Percentiles rank a stretch among this genome's conserved stretches.
phyloP scores from a whole-genome alignment of 164 flowering plant genomes.

The Houttuynia cordata region DNA sequence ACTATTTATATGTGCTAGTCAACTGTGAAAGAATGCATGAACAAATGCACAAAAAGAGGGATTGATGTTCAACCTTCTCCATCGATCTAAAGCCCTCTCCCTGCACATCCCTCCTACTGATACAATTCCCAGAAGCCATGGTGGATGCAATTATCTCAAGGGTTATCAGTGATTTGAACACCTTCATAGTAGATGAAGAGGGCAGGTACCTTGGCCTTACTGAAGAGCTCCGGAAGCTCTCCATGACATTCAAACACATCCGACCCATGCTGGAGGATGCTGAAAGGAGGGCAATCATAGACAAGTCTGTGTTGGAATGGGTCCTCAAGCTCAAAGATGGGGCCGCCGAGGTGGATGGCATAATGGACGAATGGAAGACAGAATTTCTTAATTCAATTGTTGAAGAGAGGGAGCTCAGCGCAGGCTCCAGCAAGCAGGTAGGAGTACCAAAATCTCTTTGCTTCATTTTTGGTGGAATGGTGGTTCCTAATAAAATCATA shows the following conservation, averaged over 20 bases:
- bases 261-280: slow-evolving; percentile 3
- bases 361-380: neutral
- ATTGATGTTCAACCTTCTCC: neutral
- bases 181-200: neutral
- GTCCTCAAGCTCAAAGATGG: neutral
- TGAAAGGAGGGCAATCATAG: neutral
- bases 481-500: neutral
- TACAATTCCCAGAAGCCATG: neutral
- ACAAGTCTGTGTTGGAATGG: neutral
- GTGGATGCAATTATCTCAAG: neutral
- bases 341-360: neutral
- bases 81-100: neutral
- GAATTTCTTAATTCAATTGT: neutral
- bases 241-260: neutral
- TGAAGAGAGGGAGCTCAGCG: neutral
- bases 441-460: neutral
- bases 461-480: neutral
- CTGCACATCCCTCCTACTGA: neutral
- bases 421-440: neutral
- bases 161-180: neutral
- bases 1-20: neutral
- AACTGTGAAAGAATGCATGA: neutral
- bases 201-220: neutral
- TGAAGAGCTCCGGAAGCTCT: neutral
- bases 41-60: too few species aligned